Percentiles rank a stretch among this genome's conserved stretches.
Conservation (phyloP, 306 rosid species). For the Hippophae rhamnoides region DNA sequence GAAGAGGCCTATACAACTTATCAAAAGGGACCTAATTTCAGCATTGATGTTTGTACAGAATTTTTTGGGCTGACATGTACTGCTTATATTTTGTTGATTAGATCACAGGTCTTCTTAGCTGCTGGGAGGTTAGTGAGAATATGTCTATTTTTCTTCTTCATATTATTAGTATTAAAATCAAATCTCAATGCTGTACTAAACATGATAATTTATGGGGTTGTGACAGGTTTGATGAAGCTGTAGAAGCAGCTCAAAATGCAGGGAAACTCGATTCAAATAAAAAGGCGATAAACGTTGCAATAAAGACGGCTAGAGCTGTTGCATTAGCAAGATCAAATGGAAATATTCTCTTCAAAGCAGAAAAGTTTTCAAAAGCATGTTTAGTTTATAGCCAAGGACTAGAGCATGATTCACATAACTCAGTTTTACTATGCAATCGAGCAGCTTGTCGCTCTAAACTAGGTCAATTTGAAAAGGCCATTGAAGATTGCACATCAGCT, state of each 20-base stretch:
- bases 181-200: not conserved
- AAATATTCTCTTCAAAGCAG: slow-evolving; percentile 77
- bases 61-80: slow-evolving; percentile 40
- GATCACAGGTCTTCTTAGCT: slow-evolving; percentile 61
- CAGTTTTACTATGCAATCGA: slow-evolving; percentile 79
- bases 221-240: slow-evolving; percentile 78
- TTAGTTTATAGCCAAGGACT: slow-evolving; percentile 70
- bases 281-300: slow-evolving; percentile 38
- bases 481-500: slow-evolving; percentile 82
- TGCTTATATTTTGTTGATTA: slow-evolving; percentile 51
- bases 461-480: slow-evolving; percentile 79
- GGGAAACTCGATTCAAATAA: slow-evolving; percentile 54
- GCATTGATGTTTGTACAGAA: slow-evolving; percentile 37
- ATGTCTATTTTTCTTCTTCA: not conserved
- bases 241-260: slow-evolving; percentile 53
- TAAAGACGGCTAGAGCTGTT: slow-evolving; percentile 51
- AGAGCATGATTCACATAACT: slow-evolving; percentile 58
- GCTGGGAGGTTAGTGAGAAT: slow-evolving; percentile 61
- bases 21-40: slow-evolving; percentile 52
- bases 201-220: not conserved
- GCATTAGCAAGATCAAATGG: slow-evolving; percentile 73
- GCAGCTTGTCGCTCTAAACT: slow-evolving; percentile 93
- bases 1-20: slow-evolving; percentile 61
- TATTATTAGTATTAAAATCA: not conserved
- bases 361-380: slow-evolving; percentile 63